These are phyloP conservation scores for Tetragonia tetragonoides DNA, from an alignment of 148 eudicot genomes.

Conservation along the genomic window DNA sequence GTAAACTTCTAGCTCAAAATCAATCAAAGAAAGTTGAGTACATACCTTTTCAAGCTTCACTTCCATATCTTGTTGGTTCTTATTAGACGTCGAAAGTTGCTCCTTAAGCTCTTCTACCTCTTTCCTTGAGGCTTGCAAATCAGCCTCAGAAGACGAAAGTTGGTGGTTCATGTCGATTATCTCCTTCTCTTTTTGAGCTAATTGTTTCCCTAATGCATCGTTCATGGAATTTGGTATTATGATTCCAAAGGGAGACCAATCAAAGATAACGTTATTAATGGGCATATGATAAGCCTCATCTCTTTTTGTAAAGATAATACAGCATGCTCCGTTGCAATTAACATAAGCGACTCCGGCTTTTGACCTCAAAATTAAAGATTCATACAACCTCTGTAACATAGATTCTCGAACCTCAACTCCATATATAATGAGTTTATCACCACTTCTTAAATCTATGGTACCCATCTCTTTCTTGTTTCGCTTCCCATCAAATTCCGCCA, in stretches of 20 bases:
- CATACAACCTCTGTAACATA: conserved; percentile 11
- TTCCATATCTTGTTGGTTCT: conserved; percentile 16
- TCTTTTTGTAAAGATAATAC: neutral
- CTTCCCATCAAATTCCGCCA: neutral
- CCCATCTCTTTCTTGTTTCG: neutral
- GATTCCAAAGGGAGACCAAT: conserved; percentile 25
- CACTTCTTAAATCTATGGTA: neutral
- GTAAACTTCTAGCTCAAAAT: conserved; percentile 25
- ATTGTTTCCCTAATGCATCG: neutral
- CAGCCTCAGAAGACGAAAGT: neutral
- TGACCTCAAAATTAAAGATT: neutral
- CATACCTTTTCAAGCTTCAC: conserved; percentile 18
- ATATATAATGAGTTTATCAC: conserved; percentile 12
- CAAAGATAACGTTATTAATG: conserved; percentile 14
- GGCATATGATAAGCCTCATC: neutral
- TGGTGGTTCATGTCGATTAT: neutral
- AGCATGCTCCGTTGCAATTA: conserved; percentile 21
- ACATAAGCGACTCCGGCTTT: neutral
- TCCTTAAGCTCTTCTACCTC: neutral
- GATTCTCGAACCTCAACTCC: conserved; percentile 14
- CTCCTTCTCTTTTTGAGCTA: neutral
- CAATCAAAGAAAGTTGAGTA: conserved; percentile 20
- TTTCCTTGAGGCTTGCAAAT: conserved; percentile 3
- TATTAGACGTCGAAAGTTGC: neutral
- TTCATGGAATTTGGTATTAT: conserved; percentile 1